Conservation (phyloP, 768 basidiomycete genomes). For the Podaxis rugospora region DNA sequence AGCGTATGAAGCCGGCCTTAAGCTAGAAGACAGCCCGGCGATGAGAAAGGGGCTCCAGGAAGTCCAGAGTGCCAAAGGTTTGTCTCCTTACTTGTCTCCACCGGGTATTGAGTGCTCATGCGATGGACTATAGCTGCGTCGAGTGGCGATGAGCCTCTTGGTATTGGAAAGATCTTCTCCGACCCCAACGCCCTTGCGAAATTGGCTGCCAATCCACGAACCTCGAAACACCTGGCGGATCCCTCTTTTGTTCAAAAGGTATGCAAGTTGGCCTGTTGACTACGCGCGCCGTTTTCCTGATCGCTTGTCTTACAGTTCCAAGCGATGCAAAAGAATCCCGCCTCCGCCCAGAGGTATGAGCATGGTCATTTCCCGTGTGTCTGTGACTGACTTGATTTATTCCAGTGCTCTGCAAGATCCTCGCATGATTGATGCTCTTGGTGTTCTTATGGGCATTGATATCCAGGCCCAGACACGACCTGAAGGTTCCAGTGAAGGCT, state of each 20-base stretch:
- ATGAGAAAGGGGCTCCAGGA: constrained; percentile 86
- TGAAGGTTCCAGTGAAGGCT: constrained; percentile 73
- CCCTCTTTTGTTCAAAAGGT: constrained; percentile 75
- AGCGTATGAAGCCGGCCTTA: constrained; percentile 78
- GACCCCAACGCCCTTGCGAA: constrained; percentile 84
- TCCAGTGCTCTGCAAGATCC: constrained; percentile 68
- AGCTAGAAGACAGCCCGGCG: constrained; percentile 77
- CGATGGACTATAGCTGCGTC: constrained; percentile 30
- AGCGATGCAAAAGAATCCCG: constrained; percentile 65
- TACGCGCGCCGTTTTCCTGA: constrained; percentile 6
- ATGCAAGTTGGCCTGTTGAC: constrained; percentile 11
- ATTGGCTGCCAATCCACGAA: constrained; percentile 83
- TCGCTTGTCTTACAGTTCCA: constrained; percentile 40
- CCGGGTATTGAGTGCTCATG: constrained; percentile 6
- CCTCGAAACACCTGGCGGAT: constrained; percentile 79
- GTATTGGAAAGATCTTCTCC: constrained; percentile 71
- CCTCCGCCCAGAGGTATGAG: constrained; percentile 49
- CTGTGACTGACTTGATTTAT: neutral
- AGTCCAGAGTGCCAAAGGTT: constrained; percentile 81
- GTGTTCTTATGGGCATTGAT: constrained; percentile 91
- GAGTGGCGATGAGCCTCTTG: constrained; percentile 41
- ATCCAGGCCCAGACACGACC: constrained; percentile 81
- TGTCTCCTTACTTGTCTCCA: constrained; percentile 13
- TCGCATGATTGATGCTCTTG: constrained; percentile 91
- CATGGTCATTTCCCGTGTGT: neutral